Evolutionary conservation across 345 rosid genomes (phyloP).

Genomic region (thale cress (Arabidopsis thaliana)): TAIR10.1 NC_003076.8:5961001-5961500

Average conservation of each 20-base stretch:
- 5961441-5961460: conserved; percentile 4
- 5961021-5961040: conserved; percentile 30
- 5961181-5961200: background rate
- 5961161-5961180: background rate
- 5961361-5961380: background rate
- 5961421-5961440: conserved; percentile 10
- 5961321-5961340: background rate
- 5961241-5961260: background rate
- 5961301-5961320: conserved; percentile 2
- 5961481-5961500: background rate
- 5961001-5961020: conserved; percentile 38
- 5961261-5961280: conserved; percentile 25
- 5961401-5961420: conserved; percentile 27
- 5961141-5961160: background rate
- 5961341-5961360: background rate
- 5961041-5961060: conserved; percentile 17
- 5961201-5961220: background rate
- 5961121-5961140: conserved; percentile 1
- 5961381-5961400: background rate
- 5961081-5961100: conserved; percentile 27
- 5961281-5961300: background rate
- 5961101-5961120: conserved; percentile 5
- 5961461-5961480: conserved; percentile 15
- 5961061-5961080: conserved; percentile 32
- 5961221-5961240: background rate